Evolutionary conservation across 495 filamentous ascomycete genomes (phyloP).

Genomic region (Amphirosellinia nigrospora): DNA sequence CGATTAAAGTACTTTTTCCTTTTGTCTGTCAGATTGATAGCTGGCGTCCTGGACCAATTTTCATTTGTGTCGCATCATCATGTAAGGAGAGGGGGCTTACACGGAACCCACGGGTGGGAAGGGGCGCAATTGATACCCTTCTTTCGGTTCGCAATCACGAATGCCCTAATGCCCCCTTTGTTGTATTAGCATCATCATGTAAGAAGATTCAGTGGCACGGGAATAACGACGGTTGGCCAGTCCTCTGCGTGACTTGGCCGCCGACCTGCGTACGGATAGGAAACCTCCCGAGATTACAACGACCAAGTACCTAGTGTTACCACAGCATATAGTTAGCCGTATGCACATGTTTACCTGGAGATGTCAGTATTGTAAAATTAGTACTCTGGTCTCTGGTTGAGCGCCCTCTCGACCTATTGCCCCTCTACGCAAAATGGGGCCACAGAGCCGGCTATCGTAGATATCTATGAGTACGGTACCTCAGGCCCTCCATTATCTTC

Average conservation of each 20-base stretch:
- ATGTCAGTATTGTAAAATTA: neutral
- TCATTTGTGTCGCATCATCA: constrained; percentile 21
- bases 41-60: constrained; percentile 16
- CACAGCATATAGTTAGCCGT: constrained; percentile 17
- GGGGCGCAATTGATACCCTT: constrained; percentile 26
- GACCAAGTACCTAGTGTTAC: constrained; percentile 14
- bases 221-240: constrained; percentile 4
- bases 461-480: neutral
- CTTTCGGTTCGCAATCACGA: constrained; percentile 13
- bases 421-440: neutral
- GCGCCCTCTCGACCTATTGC: neutral
- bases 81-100: constrained; percentile 20
- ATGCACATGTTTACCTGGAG: neutral
- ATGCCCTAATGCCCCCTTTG: constrained; percentile 12
- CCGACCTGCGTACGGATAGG: constrained; percentile 22
- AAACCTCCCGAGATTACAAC: constrained; percentile 19
- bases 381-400: neutral
- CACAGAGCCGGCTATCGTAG: neutral
- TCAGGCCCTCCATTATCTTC: too few relatives aligned
- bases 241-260: constrained; percentile 12
- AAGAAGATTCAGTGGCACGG: constrained; percentile 18
- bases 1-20: constrained; percentile 20
- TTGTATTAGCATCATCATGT: constrained; percentile 27
- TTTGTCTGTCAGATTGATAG: constrained; percentile 27
- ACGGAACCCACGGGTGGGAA: constrained; percentile 21